Conservation (phyloP, 164 flowering plant genomes). For the Akebia trifoliata region DNA sequence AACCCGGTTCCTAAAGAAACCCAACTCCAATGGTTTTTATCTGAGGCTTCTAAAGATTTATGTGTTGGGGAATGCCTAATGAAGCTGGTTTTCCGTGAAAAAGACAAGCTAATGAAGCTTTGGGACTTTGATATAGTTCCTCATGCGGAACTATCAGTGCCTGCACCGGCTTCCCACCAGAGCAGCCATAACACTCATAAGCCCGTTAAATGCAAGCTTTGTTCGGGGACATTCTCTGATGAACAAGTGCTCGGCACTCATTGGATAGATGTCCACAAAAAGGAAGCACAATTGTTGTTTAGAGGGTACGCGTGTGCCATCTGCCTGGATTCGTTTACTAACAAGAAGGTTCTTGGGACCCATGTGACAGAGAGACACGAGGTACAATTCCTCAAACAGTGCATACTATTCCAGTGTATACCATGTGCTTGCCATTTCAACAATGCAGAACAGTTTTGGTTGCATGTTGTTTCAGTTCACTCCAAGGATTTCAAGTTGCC, state of each 20-base stretch:
- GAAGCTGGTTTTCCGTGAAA: conserved; percentile 70
- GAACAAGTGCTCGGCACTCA: conserved; percentile 67
- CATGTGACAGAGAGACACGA: conserved; percentile 89
- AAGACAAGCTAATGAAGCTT: conserved; percentile 53
- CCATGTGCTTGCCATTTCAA: conserved; percentile 81
- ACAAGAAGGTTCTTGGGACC: conserved; percentile 65
- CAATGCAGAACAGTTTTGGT: conserved; percentile 69
- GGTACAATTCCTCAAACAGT: conserved; percentile 59
- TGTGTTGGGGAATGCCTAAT: conserved; percentile 47
- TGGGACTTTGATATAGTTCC: conserved; percentile 68
- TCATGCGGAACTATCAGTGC: no score
- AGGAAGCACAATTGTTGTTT: conserved; percentile 84
- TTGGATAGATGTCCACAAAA: conserved; percentile 78
- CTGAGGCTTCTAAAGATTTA: conserved; percentile 78
- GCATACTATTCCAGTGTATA: conserved; percentile 79
- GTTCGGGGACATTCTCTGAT: conserved; percentile 53
- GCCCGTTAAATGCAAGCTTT: conserved; percentile 67
- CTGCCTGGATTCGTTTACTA: conserved; percentile 86
- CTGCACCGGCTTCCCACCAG: conserved; percentile 17
- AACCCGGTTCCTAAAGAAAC: conserved; percentile 75
- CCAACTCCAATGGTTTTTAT: conserved; percentile 78
- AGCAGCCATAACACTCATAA: conserved; percentile 19
- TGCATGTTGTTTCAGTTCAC: conserved; percentile 71
- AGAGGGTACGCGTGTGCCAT: conserved; percentile 95
- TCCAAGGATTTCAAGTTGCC: conserved; percentile 45